Evolutionary conservation across 2,329 filamentous ascomycete species (phyloP).

Genomic region (Aureobasidium lini): DNA sequence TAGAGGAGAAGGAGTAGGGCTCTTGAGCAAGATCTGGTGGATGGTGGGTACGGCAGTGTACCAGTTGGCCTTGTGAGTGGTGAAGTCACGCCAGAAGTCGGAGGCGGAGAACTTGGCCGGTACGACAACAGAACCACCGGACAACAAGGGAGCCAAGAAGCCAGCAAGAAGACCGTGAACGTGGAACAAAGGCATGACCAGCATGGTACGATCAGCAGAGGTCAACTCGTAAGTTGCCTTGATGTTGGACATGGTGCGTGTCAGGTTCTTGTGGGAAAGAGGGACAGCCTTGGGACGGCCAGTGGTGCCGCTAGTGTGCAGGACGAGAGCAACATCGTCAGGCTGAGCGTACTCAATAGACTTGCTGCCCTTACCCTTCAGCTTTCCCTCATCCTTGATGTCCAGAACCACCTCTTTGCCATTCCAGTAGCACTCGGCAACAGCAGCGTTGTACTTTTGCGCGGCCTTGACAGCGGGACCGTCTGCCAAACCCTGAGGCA

Average conservation of each 20-base stretch:
- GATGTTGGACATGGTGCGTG: conserved; percentile 76
- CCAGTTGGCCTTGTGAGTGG: conserved; percentile 71
- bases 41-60: conserved; percentile 92
- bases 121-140: conserved; percentile 72
- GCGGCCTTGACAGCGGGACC: conserved; percentile 70
- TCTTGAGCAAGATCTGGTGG: conserved; percentile 78
- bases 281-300: conserved; percentile 80
- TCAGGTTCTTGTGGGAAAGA: conserved; percentile 72
- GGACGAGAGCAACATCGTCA: conserved; percentile 71
- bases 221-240: conserved; percentile 68
- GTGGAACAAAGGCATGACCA: conserved; percentile 88
- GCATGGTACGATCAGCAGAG: conserved; percentile 65
- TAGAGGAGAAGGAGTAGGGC: conserved; percentile 57
- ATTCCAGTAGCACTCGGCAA: conserved; percentile 82
- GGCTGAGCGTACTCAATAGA: conserved; percentile 51
- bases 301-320: conserved; percentile 81
- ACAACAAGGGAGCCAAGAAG: conserved; percentile 68
- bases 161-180: conserved; percentile 82
- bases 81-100: conserved; percentile 76
- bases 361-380: conserved; percentile 45
- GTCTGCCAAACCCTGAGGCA: conserved; percentile 60
- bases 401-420: conserved; percentile 63
- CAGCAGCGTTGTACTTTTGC: conserved; percentile 70
- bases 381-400: conserved; percentile 66
- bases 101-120: conserved; percentile 72